Evolutionary conservation across 176 grass and related monocot species (phyloP), one percentile per base, ranked within the genome.

Genomic region (Aechmea fasciata): DNA sequence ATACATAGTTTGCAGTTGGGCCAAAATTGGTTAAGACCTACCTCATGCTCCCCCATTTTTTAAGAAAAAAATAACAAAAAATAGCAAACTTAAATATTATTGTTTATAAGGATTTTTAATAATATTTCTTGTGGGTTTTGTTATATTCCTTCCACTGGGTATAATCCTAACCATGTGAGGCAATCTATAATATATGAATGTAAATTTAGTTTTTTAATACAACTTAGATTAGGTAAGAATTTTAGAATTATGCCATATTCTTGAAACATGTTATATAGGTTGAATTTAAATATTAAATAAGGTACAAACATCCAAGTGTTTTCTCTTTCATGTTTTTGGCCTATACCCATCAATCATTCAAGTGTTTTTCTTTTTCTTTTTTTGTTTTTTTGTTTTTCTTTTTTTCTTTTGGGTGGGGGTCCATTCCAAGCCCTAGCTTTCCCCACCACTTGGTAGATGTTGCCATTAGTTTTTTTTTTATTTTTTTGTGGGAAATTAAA

Each of bases 11-110:
- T 77, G 67, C 33, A 77, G 75, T 77, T 77, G 75, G 63, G 65
- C 75, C 65, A 61, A 69, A 69, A 77, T 69, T 52, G 61, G 75
- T 77, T 77, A 77, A 77, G 49, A 69, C 65, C 65, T 69, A 55
- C 65, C 65, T 77, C 74, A 54, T 77, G 63, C 22, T 41, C 4
- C 4, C 33, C 33, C 6, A 0, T 41, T 7, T 41, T 33, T n/a
- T n/a, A n/a, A n/a, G 22, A 23, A 41, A 41, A 1, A 41, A 41
- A 6, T 7, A 6, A 41, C 4, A 7, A 41, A 41, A 1, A 7
- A 41, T 41, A 41, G 5, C 1, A 41, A 41, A 41, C 33, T 41
- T 41, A 41, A 41, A 41, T 41, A 41, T 41, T 41, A 41, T 41
- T 41, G 33, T 41, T 41, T 41, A 41, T 3, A 41, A 41, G 33